phyloP scores from a whole-genome alignment of 2,329 filamentous ascomycete species.

The Arachnomyces sp. region DNA sequence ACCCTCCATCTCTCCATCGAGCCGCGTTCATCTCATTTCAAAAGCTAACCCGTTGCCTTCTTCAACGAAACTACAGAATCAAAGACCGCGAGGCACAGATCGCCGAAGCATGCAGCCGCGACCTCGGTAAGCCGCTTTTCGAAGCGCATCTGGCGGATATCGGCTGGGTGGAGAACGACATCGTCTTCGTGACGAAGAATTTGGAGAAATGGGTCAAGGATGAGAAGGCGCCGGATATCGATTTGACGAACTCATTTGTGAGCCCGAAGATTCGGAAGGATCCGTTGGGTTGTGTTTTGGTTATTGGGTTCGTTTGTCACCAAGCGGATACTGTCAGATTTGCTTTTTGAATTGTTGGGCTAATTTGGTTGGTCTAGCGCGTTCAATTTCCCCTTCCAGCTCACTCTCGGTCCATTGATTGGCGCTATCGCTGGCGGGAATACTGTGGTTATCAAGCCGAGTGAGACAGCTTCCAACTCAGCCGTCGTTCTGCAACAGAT shows the following conservation, averaged over 20 bases:
- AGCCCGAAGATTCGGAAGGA: slow-evolving; percentile 76
- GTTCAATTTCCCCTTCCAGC: slow-evolving; percentile 88
- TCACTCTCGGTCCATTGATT: slow-evolving; percentile 69
- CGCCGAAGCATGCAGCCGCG: slow-evolving; percentile 64
- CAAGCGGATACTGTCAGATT: too few relatives aligned
- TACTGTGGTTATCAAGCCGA: slow-evolving; percentile 83
- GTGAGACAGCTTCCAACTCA: slow-evolving; percentile 68
- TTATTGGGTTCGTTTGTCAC: slow-evolving; percentile 59
- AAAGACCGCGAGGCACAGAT: slow-evolving; percentile 69
- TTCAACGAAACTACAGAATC: slow-evolving; percentile 37
- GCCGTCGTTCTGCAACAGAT: slow-evolving; percentile 76
- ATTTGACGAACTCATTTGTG: slow-evolving; percentile 60
- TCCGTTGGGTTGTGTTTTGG: slow-evolving; percentile 71
- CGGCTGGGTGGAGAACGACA: slow-evolving; percentile 72
- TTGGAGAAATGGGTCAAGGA: slow-evolving; percentile 77
- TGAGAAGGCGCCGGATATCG: slow-evolving; percentile 64
- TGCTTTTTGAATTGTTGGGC: slow-evolving; percentile 6
- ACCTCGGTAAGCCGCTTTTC: slow-evolving; percentile 69
- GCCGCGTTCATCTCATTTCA: not conserved
- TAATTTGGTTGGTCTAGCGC: slow-evolving; percentile 41
- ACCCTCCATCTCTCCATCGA: not conserved
- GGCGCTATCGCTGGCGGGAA: slow-evolving; percentile 91
- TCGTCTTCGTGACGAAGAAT: slow-evolving; percentile 68
- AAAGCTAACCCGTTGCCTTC: slow-evolving; percentile 4
- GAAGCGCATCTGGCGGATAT: slow-evolving; percentile 71